A percentile compares a stretch with the other conserved stretches of the same genome.
Evolutionary conservation across 176 grass and related monocot genomes (phyloP).

Genomic region (Oropetium thomaeum): DNA sequence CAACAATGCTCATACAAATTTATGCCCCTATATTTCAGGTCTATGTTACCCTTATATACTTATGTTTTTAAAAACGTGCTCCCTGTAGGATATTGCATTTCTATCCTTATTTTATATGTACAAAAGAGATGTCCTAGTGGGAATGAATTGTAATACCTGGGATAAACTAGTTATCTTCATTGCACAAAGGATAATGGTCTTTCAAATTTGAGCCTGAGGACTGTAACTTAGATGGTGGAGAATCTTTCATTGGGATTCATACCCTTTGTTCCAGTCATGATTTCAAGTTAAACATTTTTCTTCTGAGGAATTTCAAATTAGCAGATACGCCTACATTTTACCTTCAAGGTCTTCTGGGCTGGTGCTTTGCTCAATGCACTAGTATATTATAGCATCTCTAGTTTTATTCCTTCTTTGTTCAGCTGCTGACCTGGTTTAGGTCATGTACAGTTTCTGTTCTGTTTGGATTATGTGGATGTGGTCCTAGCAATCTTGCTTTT

Average conservation of each 20-base stretch:
- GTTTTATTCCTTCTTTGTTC: background rate
- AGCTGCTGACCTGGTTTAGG: background rate
- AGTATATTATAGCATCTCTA: background rate
- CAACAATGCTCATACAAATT: background rate
- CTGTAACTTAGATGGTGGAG: background rate
- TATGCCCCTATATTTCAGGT: background rate
- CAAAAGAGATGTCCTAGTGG: background rate
- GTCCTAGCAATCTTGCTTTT: background rate
- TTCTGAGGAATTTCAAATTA: background rate
- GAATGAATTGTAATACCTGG: background rate
- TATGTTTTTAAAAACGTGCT: background rate
- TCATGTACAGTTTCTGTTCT: background rate
- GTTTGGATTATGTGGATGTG: background rate
- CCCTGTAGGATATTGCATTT: background rate
- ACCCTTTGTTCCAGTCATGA: background rate
- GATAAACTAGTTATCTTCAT: background rate
- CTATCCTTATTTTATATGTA: background rate
- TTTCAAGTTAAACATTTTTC: background rate
- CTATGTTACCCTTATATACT: background rate
- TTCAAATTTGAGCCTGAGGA: background rate
- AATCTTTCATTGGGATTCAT: background rate
- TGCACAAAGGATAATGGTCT: background rate
- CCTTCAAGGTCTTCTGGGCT: too few species aligned
- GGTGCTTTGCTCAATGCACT: background rate
- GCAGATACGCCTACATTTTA: too few species aligned